phyloP scores from a whole-genome alignment of 2,329 filamentous ascomycete species.

The Cordyceps sp. region DNA sequence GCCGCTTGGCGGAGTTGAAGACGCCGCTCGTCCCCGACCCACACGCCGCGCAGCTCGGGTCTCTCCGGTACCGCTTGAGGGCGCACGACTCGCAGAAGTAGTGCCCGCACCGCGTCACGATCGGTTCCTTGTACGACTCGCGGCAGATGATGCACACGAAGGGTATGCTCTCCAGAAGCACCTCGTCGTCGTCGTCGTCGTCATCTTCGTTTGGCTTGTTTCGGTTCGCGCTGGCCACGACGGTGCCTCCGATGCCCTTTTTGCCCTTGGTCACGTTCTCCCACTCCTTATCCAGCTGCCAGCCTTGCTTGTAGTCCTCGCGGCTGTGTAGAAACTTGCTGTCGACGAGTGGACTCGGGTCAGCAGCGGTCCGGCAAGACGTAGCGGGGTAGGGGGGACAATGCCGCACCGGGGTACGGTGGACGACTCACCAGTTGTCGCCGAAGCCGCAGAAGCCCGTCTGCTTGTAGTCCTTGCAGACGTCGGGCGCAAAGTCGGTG shows the following conservation, averaged over 20 bases:
- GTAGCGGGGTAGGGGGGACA: neutral
- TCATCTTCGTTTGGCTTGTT: slow-evolving; percentile 19
- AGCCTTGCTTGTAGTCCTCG: slow-evolving; percentile 75
- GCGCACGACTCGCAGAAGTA: slow-evolving; percentile 94
- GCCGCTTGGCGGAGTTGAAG: slow-evolving; percentile 72
- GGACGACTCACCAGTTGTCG: slow-evolving; percentile 21
- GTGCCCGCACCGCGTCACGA: slow-evolving; percentile 82
- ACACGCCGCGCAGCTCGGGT: slow-evolving; percentile 75
- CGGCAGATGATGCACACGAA: slow-evolving; percentile 84
- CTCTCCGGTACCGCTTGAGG: slow-evolving; percentile 69
- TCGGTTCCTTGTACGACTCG: slow-evolving; percentile 58
- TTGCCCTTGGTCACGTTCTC: slow-evolving; percentile 65
- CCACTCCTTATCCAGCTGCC: slow-evolving; percentile 93
- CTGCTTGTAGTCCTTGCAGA: slow-evolving; percentile 88
- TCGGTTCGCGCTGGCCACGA: slow-evolving; percentile 42
- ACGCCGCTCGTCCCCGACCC: slow-evolving; percentile 73
- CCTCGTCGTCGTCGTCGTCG: slow-evolving; percentile 41
- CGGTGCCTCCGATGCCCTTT: slow-evolving; percentile 42
- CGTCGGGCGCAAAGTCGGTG: slow-evolving; percentile 80
- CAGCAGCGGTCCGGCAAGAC: too few species aligned
- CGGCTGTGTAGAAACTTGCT: slow-evolving; percentile 59
- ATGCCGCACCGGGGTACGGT: neutral
- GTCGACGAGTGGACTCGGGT: neutral
- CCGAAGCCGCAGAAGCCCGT: slow-evolving; percentile 34
- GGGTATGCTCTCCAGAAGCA: slow-evolving; percentile 66